Conservation (phyloP, 371 early-diverging fungal species). For the Mortierella sp. region DNA sequence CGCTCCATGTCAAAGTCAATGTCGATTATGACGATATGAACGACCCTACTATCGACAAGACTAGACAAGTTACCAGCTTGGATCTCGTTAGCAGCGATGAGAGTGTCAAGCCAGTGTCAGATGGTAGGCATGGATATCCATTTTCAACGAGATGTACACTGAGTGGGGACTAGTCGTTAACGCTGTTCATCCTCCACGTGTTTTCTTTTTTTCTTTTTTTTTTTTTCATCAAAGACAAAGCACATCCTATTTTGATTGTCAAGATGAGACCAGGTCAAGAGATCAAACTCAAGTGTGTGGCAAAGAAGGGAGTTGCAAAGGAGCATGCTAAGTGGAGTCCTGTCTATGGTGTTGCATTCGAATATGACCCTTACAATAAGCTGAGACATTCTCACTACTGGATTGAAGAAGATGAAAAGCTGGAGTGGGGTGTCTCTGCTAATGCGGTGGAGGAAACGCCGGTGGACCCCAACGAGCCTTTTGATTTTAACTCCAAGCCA, state of each 20-base stretch:
- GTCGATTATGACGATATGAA: slow-evolving; percentile 54
- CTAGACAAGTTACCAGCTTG: slow-evolving; percentile 85
- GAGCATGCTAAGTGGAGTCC: slow-evolving; percentile 99
- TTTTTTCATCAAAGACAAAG: slow-evolving; percentile 29
- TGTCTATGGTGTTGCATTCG: slow-evolving; percentile 93
- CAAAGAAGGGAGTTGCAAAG: slow-evolving; percentile 95
- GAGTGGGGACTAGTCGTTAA: too few relatives aligned
- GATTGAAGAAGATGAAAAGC: slow-evolving; percentile 89
- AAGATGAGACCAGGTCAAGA: slow-evolving; percentile 96
- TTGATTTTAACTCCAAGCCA: slow-evolving; percentile 90
- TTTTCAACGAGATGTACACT: background rate
- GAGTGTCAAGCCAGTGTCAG: slow-evolving; percentile 81
- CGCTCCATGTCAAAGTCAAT: slow-evolving; percentile 84
- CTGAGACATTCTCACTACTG: slow-evolving; percentile 95
- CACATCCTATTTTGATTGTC: slow-evolving; percentile 78
- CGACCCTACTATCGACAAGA: slow-evolving; percentile 72
- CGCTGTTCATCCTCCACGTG: background rate
- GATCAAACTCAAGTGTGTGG: slow-evolving; percentile 88
- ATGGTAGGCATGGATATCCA: slow-evolving; percentile 60
- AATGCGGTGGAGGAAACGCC: slow-evolving; percentile 81
- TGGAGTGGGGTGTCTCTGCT: slow-evolving; percentile 82
- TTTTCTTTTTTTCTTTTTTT: too few relatives aligned
- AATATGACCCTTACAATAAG: slow-evolving; percentile 98
- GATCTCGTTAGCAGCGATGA: slow-evolving; percentile 86
- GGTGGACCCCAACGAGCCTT: slow-evolving; percentile 73